phyloP scores from a whole-genome alignment of 1,139 yeast species.

The Geotrichum phurueaensis region DNA sequence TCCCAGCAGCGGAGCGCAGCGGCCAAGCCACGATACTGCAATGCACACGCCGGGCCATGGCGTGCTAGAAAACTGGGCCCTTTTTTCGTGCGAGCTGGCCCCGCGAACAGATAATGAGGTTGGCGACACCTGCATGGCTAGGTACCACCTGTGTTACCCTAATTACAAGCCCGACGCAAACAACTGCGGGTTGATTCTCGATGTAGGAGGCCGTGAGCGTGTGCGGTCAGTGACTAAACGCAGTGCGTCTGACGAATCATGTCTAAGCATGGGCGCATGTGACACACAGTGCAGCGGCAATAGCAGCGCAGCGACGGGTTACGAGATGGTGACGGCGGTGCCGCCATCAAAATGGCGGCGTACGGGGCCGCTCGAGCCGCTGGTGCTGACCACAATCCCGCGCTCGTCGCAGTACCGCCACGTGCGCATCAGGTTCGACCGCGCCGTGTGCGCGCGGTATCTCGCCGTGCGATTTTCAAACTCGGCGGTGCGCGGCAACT shows the following conservation, averaged over 20 bases:
- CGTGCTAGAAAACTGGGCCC: background rate
- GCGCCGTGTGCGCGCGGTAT: constrained; percentile 17
- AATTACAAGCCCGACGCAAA: constrained; percentile 9
- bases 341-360: constrained; percentile 1
- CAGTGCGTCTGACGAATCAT: background rate
- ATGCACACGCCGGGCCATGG: background rate
- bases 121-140: background rate
- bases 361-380: constrained; percentile 16
- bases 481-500: constrained; percentile 2
- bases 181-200: constrained; percentile 10
- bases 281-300: background rate
- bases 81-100: constrained; percentile 5
- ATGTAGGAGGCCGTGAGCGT: constrained; percentile 3
- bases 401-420: constrained; percentile 13
- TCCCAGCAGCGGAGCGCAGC: background rate
- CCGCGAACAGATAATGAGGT: background rate
- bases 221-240: background rate
- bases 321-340: background rate
- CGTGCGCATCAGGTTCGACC: constrained; percentile 15
- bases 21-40: background rate
- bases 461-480: constrained; percentile 17
- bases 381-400: constrained; percentile 18
- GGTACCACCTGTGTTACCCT: constrained; percentile 14
- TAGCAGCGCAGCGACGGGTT: background rate
- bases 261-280: background rate